phyloP scores from a whole-genome alignment of 495 filamentous ascomycete genomes.

The Aspergillus wentii region DNA sequence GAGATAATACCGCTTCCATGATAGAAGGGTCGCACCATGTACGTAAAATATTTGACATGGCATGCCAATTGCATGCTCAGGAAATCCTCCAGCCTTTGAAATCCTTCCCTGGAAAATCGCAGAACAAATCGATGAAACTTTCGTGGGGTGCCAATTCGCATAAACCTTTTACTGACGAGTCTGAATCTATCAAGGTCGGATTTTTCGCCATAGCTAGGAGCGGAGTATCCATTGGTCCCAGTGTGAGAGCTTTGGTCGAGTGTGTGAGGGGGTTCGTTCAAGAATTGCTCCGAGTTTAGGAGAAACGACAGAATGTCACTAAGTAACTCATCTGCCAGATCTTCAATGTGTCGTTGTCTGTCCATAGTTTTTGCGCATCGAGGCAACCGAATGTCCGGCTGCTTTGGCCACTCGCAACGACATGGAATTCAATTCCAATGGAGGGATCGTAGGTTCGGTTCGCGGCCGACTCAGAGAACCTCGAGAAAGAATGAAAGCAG shows the following conservation, averaged over 20 bases:
- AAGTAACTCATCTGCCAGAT: conserved; percentile 58
- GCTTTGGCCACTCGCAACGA: conserved; percentile 28
- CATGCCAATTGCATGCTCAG: conserved; percentile 50
- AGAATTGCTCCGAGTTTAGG: conserved; percentile 13
- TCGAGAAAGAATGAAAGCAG: background rate
- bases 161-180: conserved; percentile 57
- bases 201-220: conserved; percentile 23
- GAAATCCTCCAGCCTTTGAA: conserved; percentile 49
- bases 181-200: conserved; percentile 47
- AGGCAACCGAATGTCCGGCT: conserved; percentile 35
- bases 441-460: too few relatives aligned
- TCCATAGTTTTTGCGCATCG: conserved; percentile 32
- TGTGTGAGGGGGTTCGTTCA: conserved; percentile 8
- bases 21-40: conserved; percentile 69
- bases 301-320: conserved; percentile 46
- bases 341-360: conserved; percentile 35
- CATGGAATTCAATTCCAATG: conserved; percentile 27
- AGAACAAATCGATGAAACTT: conserved; percentile 56
- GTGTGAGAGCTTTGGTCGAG: conserved; percentile 1
- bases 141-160: conserved; percentile 54
- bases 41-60: conserved; percentile 64
- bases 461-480: too few relatives aligned
- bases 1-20: conserved; percentile 39
- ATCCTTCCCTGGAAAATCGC: conserved; percentile 55
- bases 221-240: conserved; percentile 5